These are phyloP conservation scores for Thelonectria discophora DNA, from an alignment of 2,329 filamentous ascomycete species.

Conservation along the genomic window DNA sequence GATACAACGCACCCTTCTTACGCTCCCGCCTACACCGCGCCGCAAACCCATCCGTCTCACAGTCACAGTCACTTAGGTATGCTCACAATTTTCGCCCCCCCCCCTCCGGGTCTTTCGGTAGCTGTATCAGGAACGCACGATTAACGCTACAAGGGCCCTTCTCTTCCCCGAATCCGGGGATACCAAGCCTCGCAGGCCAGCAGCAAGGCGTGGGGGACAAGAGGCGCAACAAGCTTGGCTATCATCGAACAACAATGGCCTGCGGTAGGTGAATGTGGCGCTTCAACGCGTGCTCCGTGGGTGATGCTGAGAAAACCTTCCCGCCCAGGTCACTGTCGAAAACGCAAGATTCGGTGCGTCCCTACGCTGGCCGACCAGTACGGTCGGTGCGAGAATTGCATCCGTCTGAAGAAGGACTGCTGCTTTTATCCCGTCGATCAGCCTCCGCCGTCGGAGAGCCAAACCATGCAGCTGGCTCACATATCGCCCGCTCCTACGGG, in stretches of 20 bases:
- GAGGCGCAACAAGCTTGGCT: conserved; percentile 88
- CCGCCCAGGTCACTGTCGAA: conserved; percentile 81
- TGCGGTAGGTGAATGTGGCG: conserved; percentile 75
- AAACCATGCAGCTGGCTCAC: conserved; percentile 53
- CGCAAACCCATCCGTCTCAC: conserved; percentile 44
- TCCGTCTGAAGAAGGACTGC: conserved; percentile 92
- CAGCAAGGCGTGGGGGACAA: conserved; percentile 56
- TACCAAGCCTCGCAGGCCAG: conserved; percentile 46
- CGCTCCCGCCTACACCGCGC: conserved; percentile 43
- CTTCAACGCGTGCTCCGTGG: background rate
- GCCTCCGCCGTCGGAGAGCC: conserved; percentile 61
- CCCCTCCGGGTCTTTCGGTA: no score
- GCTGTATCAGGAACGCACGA: conserved; percentile 43
- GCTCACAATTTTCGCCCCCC: no score
- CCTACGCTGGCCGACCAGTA: conserved; percentile 76
- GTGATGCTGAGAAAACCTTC: conserved; percentile 12
- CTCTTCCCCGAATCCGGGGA: conserved; percentile 59
- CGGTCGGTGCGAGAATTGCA: conserved; percentile 89
- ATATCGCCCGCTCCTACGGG: conserved; percentile 51
- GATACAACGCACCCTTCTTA: conserved; percentile 52
- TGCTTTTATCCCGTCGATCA: conserved; percentile 92
- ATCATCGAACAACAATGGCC: conserved; percentile 93
- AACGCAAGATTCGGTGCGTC: conserved; percentile 92
- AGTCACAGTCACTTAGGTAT: conserved; percentile 46
- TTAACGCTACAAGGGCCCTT: conserved; percentile 58